Base-by-base conservation (phyloP, 2,329 filamentous ascomycete genomes). In the Hawksworthiomyces lignivorus region DNA sequence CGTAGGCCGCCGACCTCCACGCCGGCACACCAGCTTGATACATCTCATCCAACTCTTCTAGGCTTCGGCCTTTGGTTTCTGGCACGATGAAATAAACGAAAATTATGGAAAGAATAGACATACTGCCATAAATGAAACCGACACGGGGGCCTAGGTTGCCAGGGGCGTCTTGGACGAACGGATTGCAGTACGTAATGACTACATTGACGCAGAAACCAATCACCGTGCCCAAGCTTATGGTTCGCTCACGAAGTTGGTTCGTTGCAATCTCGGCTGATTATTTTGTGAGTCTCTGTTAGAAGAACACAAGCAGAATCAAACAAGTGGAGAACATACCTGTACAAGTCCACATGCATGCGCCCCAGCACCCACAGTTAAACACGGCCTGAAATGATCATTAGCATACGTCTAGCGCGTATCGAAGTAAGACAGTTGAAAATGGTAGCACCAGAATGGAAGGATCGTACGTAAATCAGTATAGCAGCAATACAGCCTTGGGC, bases 41-140 rank as follows among this genome's bases (percentile, higher is more conserved):
- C 26, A 56, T 43, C 41, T 50, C 48, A 18, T 54, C 52, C 10
- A 55, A 31, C 27, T 55, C 53, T 28, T 52, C 51, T 3, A 50
- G 45, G 3, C 36, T 51, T n/a, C 53, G 41, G 9, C 48, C 45
- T 22, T 36, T 36, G 19, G 22, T 36, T 17, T 36, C 35, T 10
- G 35, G 35, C 21, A 36, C 35, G 11, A 36, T 15, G 11, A 36
- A 36, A 17, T 27, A 36, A 11, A 36, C 35, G 9, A 36, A 36
- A 5, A 36, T 24, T 22, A 36, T 36, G 15, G 7, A 8, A 6
- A 36, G 21, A 46, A 30, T 4, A 48, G 38, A 50, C 26, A 53
- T 39, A 20, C 44, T 44, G 8, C 51, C 51, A 33, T 51, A 55
- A 22, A 55, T 48, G 21, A 55, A 50, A 4, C 50, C 48, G 18